These are phyloP conservation scores for Hebeloma cylindrosporum DNA, from an alignment of 768 basidiomycete genomes.

Conservation along the genomic window DNA sequence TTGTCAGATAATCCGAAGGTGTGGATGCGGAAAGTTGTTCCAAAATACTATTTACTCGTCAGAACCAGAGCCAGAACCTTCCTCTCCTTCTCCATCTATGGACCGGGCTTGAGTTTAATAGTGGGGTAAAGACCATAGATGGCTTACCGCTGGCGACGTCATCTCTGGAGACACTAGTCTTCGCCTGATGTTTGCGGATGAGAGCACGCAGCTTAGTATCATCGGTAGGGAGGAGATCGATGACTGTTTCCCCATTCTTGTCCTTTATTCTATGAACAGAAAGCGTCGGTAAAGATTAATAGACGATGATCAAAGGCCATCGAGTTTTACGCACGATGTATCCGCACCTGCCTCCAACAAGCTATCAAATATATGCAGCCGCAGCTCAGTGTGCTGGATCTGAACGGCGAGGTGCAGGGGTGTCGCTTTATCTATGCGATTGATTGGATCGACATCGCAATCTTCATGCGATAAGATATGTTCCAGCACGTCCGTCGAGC, in stretches of 20 bases:
- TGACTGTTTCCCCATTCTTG: constrained; percentile 57
- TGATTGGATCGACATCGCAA: constrained; percentile 81
- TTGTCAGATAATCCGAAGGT: too few species aligned
- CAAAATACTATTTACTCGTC: constrained; percentile 17
- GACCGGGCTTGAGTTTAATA: background rate
- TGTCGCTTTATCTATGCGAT: constrained; percentile 67
- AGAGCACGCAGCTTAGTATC: constrained; percentile 51
- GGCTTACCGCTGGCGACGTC: constrained; percentile 67
- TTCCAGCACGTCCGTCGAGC: constrained; percentile 65
- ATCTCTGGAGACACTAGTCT: constrained; percentile 47
- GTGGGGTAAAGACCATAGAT: background rate
- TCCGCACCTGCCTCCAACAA: constrained; percentile 82
- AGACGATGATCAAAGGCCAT: background rate
- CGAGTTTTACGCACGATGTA: constrained; percentile 46
- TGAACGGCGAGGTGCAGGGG: constrained; percentile 76
- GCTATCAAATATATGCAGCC: constrained; percentile 55
- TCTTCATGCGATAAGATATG: constrained; percentile 70
- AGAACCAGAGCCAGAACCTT: constrained; percentile 25
- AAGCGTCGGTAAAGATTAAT: background rate
- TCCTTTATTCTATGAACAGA: constrained; percentile 60
- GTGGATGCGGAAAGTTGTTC: too few species aligned
- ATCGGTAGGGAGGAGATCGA: constrained; percentile 54
- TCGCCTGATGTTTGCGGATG: constrained; percentile 55
- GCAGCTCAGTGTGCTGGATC: constrained; percentile 53
- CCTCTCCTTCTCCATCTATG: constrained; percentile 30